Evolutionary conservation across 1,139 yeast species (phyloP).

Genomic region (Yamadazyma atlantica): DNA sequence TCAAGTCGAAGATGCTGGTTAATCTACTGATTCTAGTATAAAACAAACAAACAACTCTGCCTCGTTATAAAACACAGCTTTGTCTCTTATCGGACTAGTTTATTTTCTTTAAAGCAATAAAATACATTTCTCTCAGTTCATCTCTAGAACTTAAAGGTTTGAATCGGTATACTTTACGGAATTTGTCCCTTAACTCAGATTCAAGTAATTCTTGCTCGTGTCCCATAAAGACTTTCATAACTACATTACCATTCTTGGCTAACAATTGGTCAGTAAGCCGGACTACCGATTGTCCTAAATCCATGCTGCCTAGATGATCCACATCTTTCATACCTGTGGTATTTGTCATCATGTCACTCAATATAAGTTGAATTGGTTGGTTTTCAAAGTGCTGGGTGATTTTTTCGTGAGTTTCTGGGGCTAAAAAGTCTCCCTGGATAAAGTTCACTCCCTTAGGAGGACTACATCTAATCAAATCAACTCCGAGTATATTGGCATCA

Average conservation of each 20-base stretch:
- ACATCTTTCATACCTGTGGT: conserved; percentile 43
- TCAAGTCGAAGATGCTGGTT: background rate
- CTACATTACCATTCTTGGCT: conserved; percentile 32
- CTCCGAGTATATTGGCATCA: conserved; percentile 28
- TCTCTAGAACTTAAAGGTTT: conserved; percentile 40
- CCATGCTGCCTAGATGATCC: conserved; percentile 49
- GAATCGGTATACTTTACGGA: conserved; percentile 30
- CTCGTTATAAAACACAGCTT: too few species aligned
- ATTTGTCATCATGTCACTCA: conserved; percentile 53
- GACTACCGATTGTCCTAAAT: conserved; percentile 41
- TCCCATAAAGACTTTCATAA: conserved; percentile 46
- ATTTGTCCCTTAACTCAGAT: conserved; percentile 25
- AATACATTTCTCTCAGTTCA: conserved; percentile 42
- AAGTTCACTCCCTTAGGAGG: conserved; percentile 44
- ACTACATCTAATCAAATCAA: conserved; percentile 39
- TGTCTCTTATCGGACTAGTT: too few species aligned
- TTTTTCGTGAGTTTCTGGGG: conserved; percentile 31
- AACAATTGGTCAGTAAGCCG: conserved; percentile 29
- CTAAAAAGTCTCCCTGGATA: conserved; percentile 42
- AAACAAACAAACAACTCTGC: too few species aligned
- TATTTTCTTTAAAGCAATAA: conserved; percentile 25
- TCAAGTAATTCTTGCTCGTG: conserved; percentile 33
- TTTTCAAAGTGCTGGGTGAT: conserved; percentile 15
- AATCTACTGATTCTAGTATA: too few species aligned
- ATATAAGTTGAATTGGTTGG: conserved; percentile 30